These are phyloP conservation scores for Cyclotella atomus DNA, from an alignment of 108 stramenopile species.

Conservation along the genomic window DNA sequence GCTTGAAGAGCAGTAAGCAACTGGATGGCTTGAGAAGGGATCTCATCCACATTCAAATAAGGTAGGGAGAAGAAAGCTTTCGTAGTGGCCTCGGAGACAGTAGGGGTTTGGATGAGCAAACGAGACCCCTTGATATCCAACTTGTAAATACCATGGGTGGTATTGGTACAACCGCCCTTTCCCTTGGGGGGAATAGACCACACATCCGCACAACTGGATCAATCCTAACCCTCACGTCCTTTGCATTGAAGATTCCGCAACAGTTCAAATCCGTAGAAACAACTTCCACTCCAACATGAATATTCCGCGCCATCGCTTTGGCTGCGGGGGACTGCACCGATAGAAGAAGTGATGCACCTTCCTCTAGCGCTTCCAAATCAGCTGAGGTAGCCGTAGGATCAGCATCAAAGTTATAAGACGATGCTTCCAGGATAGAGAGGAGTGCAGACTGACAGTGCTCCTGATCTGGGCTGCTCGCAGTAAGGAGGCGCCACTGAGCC, in stretches of 20 bases:
- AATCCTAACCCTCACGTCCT: background rate
- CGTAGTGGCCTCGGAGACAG: background rate
- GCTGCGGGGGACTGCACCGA: background rate
- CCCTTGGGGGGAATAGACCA: background rate
- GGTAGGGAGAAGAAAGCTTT: conserved; percentile 1
- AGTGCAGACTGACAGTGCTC: background rate
- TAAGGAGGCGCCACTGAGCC: background rate
- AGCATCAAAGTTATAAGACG: background rate
- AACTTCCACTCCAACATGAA: background rate
- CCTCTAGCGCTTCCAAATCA: background rate
- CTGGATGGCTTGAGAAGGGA: background rate
- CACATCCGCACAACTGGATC: background rate
- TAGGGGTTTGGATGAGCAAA: background rate
- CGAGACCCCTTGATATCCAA: background rate
- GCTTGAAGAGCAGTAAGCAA: background rate
- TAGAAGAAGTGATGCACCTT: background rate
- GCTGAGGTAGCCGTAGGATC: background rate
- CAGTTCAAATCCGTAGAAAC: background rate
- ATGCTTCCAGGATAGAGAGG: background rate
- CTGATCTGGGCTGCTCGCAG: background rate
- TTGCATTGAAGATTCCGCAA: conserved; percentile 7
- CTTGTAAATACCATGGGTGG: background rate
- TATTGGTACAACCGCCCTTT: conserved; percentile 4
- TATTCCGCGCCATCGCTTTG: background rate
- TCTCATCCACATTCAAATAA: background rate